These are phyloP conservation scores for Lactifluus piperatus DNA, from an alignment of 768 basidiomycete species.

Conservation along the genomic window DNA sequence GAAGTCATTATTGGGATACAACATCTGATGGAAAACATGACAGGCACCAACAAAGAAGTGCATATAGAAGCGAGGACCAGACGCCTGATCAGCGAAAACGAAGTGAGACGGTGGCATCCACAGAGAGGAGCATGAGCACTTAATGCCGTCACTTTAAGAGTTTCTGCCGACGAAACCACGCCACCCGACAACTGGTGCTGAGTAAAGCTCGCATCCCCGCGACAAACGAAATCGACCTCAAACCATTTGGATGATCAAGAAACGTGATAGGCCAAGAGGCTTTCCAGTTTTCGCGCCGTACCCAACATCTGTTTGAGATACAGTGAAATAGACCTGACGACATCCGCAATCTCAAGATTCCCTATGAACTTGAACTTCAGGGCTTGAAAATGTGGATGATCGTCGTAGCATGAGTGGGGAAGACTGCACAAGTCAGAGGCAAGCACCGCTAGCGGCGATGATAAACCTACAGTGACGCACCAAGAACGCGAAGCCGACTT, in stretches of 20 bases:
- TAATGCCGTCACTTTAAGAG: neutral
- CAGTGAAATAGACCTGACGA: conserved; percentile 3
- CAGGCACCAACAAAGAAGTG: neutral
- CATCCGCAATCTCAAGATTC: neutral
- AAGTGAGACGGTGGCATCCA: neutral
- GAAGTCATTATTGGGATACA: neutral
- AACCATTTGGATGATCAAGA: neutral
- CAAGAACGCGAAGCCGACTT: neutral
- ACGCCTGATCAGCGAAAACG: neutral
- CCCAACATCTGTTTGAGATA: conserved; percentile 9
- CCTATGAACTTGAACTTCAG: conserved; percentile 8
- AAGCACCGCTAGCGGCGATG: neutral
- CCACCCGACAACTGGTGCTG: neutral
- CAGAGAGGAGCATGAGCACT: neutral
- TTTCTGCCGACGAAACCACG: neutral
- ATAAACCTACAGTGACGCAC: neutral
- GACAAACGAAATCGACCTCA: neutral
- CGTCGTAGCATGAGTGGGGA: neutral
- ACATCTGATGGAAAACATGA: neutral
- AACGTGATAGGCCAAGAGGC: neutral
- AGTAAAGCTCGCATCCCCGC: neutral
- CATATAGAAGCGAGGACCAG: neutral
- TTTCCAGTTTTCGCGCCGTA: conserved; percentile 1
- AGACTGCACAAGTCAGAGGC: conserved; percentile 2
- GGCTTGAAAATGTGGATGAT: neutral